Percentiles rank a stretch among this genome's conserved stretches.
phyloP scores from a whole-genome alignment of 306 rosid genomes.

The Pyrus pyrifolia region DNA sequence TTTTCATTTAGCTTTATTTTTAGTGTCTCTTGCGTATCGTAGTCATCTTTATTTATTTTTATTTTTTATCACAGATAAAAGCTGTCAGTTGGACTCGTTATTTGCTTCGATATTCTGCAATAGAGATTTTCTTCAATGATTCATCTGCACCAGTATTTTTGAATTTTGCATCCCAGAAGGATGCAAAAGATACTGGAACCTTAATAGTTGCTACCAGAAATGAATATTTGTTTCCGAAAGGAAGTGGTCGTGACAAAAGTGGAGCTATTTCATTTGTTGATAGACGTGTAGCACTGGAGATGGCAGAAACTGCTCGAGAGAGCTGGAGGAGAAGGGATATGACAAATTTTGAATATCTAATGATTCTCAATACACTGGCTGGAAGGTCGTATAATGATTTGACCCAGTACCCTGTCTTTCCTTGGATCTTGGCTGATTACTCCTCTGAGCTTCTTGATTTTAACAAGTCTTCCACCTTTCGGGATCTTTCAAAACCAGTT shows the following conservation, averaged over 20 bases:
- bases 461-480: conserved; percentile 86
- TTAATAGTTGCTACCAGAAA: conserved; percentile 81
- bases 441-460: conserved; percentile 91
- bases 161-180: conserved; percentile 74
- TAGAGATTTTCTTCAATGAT: conserved; percentile 83
- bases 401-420: conserved; percentile 95
- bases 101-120: conserved; percentile 88
- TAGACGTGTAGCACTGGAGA: conserved; percentile 74
- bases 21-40: background rate
- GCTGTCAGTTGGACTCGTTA: conserved; percentile 92
- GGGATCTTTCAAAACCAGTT: conserved; percentile 94
- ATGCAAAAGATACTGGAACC: conserved; percentile 84
- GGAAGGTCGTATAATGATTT: conserved; percentile 96
- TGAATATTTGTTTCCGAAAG: conserved; percentile 76
- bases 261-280: conserved; percentile 84
- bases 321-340: conserved; percentile 96
- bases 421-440: conserved; percentile 96
- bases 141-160: conserved; percentile 86
- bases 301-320: conserved; percentile 88
- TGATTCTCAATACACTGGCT: conserved; percentile 88
- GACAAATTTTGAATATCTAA: conserved; percentile 87
- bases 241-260: conserved; percentile 69
- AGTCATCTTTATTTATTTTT: conserved; percentile 15
- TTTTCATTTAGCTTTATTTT: conserved; percentile 19
- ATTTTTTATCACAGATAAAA: conserved; percentile 52